These are phyloP conservation scores for Parasitella parasitica DNA, from an alignment of 371 early-diverging fungal species.

Conservation along the genomic window DNA sequence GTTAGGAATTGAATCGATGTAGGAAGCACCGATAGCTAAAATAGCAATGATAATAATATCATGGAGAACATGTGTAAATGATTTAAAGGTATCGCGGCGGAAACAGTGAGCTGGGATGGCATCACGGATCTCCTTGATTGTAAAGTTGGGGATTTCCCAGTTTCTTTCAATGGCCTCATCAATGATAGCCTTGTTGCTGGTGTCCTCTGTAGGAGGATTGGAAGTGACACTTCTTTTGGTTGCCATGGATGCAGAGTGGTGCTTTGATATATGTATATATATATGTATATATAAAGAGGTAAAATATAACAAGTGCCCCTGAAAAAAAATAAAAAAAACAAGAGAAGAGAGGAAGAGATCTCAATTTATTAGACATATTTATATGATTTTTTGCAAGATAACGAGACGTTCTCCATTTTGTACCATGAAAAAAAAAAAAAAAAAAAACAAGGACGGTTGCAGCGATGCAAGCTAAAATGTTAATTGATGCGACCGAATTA, in stretches of 20 bases:
- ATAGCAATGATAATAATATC: slow-evolving; percentile 66
- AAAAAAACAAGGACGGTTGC: neutral
- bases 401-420: neutral
- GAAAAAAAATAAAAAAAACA: neutral
- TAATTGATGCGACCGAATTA: neutral
- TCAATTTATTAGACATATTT: neutral
- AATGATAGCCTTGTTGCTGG: slow-evolving; percentile 13
- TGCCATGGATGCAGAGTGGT: slow-evolving; percentile 17
- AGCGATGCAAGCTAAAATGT: neutral
- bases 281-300: no score
- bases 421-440: neutral
- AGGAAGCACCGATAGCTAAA: slow-evolving; percentile 64
- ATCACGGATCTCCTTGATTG: slow-evolving; percentile 86
- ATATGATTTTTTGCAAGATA: neutral
- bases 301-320: neutral
- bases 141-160: slow-evolving; percentile 69
- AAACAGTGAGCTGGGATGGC: slow-evolving; percentile 87
- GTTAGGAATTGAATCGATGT: slow-evolving; percentile 61
- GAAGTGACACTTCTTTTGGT: slow-evolving; percentile 20
- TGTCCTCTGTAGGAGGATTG: neutral
- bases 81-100: slow-evolving; percentile 70
- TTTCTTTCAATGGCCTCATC: slow-evolving; percentile 47
- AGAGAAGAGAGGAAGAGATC: neutral
- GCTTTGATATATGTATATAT: neutral
- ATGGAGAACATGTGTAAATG: slow-evolving; percentile 67